Evolutionary conservation across 768 basidiomycete genomes (phyloP).

Genomic region (Leccinum sublutescens): DNA sequence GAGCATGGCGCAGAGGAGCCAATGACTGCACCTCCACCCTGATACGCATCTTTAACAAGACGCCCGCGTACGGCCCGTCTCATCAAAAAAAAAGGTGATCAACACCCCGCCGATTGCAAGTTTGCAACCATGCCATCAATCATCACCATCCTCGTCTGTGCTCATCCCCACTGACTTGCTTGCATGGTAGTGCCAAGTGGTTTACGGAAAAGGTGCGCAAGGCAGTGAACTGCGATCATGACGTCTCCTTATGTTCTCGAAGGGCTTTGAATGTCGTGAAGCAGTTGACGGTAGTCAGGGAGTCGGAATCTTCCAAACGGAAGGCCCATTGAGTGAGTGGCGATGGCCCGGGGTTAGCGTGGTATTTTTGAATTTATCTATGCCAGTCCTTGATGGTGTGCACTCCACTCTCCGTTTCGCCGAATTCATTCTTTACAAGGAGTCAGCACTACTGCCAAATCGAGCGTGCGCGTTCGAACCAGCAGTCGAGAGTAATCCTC

Average conservation of each 20-base stretch:
- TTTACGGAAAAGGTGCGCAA: constrained; percentile 50
- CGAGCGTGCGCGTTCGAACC: constrained; percentile 45
- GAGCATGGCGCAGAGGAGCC: too few species aligned
- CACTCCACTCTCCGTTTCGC: background rate
- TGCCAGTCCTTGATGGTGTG: constrained; percentile 89
- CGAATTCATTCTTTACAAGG: constrained; percentile 49
- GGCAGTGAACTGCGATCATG: background rate
- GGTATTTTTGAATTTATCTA: constrained; percentile 84
- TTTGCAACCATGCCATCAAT: too few species aligned
- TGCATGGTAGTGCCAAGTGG: constrained; percentile 53
- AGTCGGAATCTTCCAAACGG: constrained; percentile 66
- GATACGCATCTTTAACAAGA: too few species aligned
- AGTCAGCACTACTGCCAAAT: constrained; percentile 74
- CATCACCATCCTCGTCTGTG: background rate
- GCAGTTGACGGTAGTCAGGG: constrained; percentile 86
- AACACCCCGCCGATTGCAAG: too few species aligned
- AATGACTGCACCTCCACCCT: too few species aligned
- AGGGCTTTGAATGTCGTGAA: constrained; percentile 75
- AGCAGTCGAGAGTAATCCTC: constrained; percentile 58
- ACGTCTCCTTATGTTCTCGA: constrained; percentile 1
- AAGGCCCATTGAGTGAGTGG: constrained; percentile 80
- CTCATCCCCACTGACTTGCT: constrained; percentile 9
- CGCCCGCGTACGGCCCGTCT: too few species aligned
- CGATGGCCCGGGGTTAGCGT: constrained; percentile 46
- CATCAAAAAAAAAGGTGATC: too few species aligned